Base-by-base conservation (phyloP, 371 early-diverging fungal genomes). In the Catenaria anguillulae region DNA sequence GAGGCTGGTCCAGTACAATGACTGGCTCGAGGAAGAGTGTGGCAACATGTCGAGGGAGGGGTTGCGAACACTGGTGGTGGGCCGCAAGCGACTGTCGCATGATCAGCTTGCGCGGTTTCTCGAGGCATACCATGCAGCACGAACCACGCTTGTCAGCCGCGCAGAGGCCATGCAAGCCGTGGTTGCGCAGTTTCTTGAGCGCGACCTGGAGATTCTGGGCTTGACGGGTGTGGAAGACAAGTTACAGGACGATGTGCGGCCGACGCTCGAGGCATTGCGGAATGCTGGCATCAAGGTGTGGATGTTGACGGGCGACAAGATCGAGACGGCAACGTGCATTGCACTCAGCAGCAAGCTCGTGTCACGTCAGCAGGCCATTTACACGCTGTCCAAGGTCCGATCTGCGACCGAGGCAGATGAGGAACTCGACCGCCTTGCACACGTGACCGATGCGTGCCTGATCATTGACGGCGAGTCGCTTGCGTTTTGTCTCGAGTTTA, bases 231-330 rank as follows among this genome's bases (percentile, higher is more conserved):
- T 99, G 21, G 99, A 99, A 73, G 99, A 99, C 68, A 93, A 92
- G 68, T 78, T 99, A 52, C 98, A 73, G 71, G 96, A 97, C 68
- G 88, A 87, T 40, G 98, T 99, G 50, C 89, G 87, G 62, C 76
- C 80, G 23, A 97, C 98, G 4, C 70, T 99, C 24, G 97, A 97
- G 73, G 75, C 83, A 26, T 75, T 99, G 65, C 81, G 94, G 61
- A 91, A 97, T 72, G 99, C 99, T 24, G 98, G 96, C 15, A 69
- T 99, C 60, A 90, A 87, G 70, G 87, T 98, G 26, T 99, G 99
- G 99, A 98, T 99, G 98, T 77, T 99, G 60, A 99, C 99, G 0
- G 98, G 99, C 33, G 99, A 99, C 73, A 99, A 99, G 69, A 90
- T 96, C 64, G 99, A 99, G 76, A 99, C 99, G 2, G 99, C 99